Evolutionary conservation across 2,329 filamentous ascomycete species (phyloP).

Genomic region (Leptographium galeiforme): DNA sequence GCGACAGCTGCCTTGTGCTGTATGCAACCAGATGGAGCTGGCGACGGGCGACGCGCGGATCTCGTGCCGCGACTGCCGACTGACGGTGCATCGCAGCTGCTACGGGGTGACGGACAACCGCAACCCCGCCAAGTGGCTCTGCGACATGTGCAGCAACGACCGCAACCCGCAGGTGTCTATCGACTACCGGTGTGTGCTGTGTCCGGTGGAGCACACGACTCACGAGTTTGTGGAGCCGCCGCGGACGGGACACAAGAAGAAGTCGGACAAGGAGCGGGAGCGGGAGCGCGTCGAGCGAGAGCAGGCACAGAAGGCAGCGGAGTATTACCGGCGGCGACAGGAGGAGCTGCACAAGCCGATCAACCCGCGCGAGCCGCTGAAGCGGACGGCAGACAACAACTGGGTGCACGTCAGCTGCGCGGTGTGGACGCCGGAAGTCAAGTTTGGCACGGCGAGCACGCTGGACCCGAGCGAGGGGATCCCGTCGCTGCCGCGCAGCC

Average conservation of each 20-base stretch:
- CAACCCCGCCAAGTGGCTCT: conserved; percentile 70
- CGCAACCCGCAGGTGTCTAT: conserved; percentile 87
- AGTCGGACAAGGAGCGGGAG: conserved; percentile 76
- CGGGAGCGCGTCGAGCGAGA: conserved; percentile 79
- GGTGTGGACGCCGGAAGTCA: conserved; percentile 82
- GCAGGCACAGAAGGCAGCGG: conserved; percentile 61
- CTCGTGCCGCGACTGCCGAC: conserved; percentile 72
- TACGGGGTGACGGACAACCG: conserved; percentile 72
- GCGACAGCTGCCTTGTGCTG: conserved; percentile 66
- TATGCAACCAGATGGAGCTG: conserved; percentile 60
- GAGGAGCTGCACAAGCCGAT: conserved; percentile 70
- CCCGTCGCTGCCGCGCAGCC: conserved; percentile 58
- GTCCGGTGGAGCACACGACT: conserved; percentile 68
- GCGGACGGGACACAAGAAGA: conserved; percentile 74
- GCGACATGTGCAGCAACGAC: conserved; percentile 92
- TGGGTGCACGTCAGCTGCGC: conserved; percentile 96
- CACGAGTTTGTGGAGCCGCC: conserved; percentile 75
- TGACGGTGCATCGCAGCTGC: conserved; percentile 84
- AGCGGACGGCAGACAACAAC: conserved; percentile 90
- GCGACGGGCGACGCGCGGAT: conserved; percentile 58
- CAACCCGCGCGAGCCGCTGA: conserved; percentile 78
- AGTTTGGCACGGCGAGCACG: conserved; percentile 73
- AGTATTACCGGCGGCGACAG: conserved; percentile 74
- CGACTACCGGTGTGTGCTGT: conserved; percentile 85
- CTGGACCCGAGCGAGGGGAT: conserved; percentile 85